phyloP scores from a whole-genome alignment of 306 rosid genomes.

The Malus fusca region DNA sequence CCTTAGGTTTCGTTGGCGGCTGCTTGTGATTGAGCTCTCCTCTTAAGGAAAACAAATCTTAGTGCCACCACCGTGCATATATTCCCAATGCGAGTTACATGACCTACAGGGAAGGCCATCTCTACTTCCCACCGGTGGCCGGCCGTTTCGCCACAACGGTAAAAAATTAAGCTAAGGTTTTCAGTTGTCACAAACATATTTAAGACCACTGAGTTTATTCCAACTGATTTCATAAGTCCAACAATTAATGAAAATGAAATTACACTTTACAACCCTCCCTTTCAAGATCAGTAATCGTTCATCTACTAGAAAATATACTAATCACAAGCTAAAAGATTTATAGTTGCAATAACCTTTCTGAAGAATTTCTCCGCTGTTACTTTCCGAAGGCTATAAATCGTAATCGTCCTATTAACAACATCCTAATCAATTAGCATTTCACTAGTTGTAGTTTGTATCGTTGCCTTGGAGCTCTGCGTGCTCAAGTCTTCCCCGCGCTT shows the following conservation, averaged over 20 bases:
- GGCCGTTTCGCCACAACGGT: too few species aligned
- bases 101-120: too few species aligned
- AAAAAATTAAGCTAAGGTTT: too few species aligned
- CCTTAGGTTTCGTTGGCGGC: too few species aligned
- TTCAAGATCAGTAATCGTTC: not conserved
- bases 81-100: too few species aligned
- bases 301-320: not conserved
- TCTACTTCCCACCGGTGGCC: too few species aligned
- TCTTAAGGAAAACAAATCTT: too few species aligned
- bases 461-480: constrained; percentile 49
- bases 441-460: constrained; percentile 66
- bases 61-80: too few species aligned
- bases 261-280: not conserved
- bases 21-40: too few species aligned
- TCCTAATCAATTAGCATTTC: constrained; percentile 83
- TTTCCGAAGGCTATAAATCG: not conserved
- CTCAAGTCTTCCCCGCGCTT: constrained; percentile 46
- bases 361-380: not conserved
- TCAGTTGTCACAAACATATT: too few species aligned
- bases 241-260: not conserved
- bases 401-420: not conserved
- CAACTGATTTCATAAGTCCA: not conserved
- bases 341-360: not conserved
- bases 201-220: not conserved
- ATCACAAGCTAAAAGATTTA: not conserved